A percentile compares a stretch with the other conserved stretches of the same genome.
Evolutionary conservation across 805 yeast genomes (phyloP).

Genomic region (Teunomyces kruisii): DNA sequence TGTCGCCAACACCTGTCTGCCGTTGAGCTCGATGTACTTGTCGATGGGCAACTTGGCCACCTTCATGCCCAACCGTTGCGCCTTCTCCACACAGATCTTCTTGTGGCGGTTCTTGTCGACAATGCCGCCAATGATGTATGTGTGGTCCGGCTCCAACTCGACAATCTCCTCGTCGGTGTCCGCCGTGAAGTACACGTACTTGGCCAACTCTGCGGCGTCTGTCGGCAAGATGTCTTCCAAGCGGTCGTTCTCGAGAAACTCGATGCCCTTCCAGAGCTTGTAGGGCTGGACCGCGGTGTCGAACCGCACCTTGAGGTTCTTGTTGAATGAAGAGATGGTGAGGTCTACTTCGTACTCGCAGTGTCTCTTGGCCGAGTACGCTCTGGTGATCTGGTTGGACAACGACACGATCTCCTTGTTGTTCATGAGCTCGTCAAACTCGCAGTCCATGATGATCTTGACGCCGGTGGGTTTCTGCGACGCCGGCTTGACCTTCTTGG

Average conservation of each 20-base stretch:
- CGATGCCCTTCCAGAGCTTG: constrained; percentile 65
- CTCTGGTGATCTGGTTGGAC: constrained; percentile 76
- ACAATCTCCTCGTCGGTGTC: constrained; percentile 75
- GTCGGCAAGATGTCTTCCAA: constrained; percentile 29
- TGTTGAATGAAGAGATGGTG: constrained; percentile 62
- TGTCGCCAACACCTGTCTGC: constrained; percentile 88
- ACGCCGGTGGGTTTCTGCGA: constrained; percentile 51
- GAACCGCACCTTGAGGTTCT: constrained; percentile 65
- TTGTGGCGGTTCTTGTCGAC: constrained; percentile 94
- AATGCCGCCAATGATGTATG: constrained; percentile 92
- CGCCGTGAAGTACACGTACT: constrained; percentile 74
- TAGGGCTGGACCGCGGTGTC: constrained; percentile 60
- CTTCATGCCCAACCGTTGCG: constrained; percentile 64
- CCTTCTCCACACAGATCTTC: constrained; percentile 76
- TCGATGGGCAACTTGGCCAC: constrained; percentile 86
- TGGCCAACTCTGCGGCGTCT: constrained; percentile 29
- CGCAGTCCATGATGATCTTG: constrained; percentile 77
- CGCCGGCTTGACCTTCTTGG: constrained; percentile 34
- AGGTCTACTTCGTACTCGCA: constrained; percentile 59
- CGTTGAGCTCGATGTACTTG: constrained; percentile 76
- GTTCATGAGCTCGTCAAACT: constrained; percentile 85
- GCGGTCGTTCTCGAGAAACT: constrained; percentile 40
- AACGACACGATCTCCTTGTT: constrained; percentile 69
- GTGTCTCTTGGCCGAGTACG: constrained; percentile 75
- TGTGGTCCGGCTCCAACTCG: constrained; percentile 62